These are phyloP conservation scores for Xylaria digitata DNA, from an alignment of 2,329 filamentous ascomycete genomes.

Conservation along the genomic window DNA sequence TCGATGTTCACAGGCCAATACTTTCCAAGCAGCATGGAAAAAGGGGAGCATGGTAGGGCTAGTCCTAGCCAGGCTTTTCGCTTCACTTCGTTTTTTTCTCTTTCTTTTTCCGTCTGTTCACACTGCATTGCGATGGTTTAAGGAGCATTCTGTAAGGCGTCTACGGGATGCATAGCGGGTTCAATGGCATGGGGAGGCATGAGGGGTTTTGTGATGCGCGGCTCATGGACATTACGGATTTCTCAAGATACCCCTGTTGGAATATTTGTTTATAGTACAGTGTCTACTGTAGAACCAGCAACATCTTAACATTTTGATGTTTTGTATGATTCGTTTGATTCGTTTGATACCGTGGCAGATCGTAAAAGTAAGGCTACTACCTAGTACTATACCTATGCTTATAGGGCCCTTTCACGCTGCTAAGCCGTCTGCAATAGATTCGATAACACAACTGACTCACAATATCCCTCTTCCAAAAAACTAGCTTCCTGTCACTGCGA, in stretches of 20 bases:
- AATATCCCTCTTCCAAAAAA: too few species aligned
- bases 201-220: background rate
- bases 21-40: background rate
- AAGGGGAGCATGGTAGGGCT: background rate
- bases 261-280: constrained; percentile 11
- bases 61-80: background rate
- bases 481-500: too few species aligned
- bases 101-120: background rate
- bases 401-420: too few species aligned
- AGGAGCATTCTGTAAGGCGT: constrained; percentile 26
- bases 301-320: background rate
- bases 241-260: constrained; percentile 38
- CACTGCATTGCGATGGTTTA: constrained; percentile 23
- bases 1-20: background rate
- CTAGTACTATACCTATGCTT: too few species aligned
- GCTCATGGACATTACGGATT: constrained; percentile 18
- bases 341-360: too few species aligned
- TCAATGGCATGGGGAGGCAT: constrained; percentile 1
- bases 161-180: constrained; percentile 24
- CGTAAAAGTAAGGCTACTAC: too few species aligned
- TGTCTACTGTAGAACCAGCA: background rate
- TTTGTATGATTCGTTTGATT: background rate
- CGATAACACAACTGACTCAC: too few species aligned
- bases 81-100: background rate
- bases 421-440: too few species aligned